Evolutionary conservation across 108 stramenopile species (phyloP).

Genomic region (Skeletonema menzelii): DNA sequence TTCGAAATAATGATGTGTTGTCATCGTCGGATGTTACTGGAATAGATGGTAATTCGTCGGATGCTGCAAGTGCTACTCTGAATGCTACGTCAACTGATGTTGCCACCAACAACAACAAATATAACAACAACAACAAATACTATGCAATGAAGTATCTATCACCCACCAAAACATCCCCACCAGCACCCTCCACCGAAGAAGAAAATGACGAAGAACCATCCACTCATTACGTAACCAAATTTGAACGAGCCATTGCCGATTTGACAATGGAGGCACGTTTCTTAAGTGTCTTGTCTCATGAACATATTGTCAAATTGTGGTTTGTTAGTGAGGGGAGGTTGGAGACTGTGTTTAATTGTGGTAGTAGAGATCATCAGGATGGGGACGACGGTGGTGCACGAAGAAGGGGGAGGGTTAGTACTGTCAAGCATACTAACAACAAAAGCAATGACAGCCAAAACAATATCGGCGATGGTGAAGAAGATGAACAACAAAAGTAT

Average conservation of each 20-base stretch:
- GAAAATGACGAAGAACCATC: neutral
- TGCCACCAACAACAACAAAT: neutral
- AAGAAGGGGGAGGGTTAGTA: neutral
- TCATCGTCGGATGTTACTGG: neutral
- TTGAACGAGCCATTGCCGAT: slow-evolving; percentile 40
- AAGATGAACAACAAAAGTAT: neutral
- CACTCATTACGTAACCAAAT: neutral
- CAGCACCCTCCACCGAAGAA: neutral
- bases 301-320: slow-evolving; percentile 25
- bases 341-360: slow-evolving; percentile 27
- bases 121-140: neutral
- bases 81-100: neutral
- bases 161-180: slow-evolving; percentile 1
- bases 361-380: too few relatives aligned
- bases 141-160: slow-evolving; percentile 35
- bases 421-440: neutral
- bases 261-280: slow-evolving; percentile 32
- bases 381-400: neutral
- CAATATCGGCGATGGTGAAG: too few relatives aligned
- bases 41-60: neutral
- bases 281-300: slow-evolving; percentile 18
- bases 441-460: too few relatives aligned
- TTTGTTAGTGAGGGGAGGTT: slow-evolving; percentile 10
- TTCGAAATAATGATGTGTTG: neutral
- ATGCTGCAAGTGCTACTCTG: neutral